Evolutionary conservation across 2,329 filamentous ascomycete species (phyloP), one percentile per base, ranked within the genome.

Genomic region (Hymenoscyphus scutula): DNA sequence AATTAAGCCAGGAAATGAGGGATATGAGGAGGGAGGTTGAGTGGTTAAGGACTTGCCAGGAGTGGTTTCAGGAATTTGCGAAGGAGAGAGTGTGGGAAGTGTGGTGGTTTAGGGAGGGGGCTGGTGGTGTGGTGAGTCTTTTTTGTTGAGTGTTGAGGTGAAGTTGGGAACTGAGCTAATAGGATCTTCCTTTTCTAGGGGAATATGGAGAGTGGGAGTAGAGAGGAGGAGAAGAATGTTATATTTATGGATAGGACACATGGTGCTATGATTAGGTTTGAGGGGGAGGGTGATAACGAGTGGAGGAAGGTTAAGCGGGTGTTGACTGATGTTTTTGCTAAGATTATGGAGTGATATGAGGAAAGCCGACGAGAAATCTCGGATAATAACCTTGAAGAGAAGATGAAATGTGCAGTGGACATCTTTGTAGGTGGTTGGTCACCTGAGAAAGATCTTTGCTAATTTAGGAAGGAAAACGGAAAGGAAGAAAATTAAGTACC

Each of bases 251-350:
- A 27, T 37, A 60, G 30, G 32, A 60, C 27, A 15, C 58, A 60
- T 38, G 58, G 58, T 5, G 11, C 34, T 30, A 60, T 60, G 58
- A 23, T 41, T 38, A 32, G 30, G 19, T 60, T 60, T 60, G 58
- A 53, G 23, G 30, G 58, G 2, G 48, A 54, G 7, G 58, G 38
- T 19, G 45, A 54, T 38, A 32, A 53, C 13, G 58, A 60, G 27
- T 60, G 58, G 58, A 37, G 25, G 15, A 54, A 25, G 30, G 45
- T 60, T 17, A 54, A 41, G 23, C 17, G 23, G 30, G 58, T 60
- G 6, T 25, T 60, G 5, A n/a, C 38, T 60, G 58, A 60, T 13
- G 56, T 48, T 15, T 19, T 19, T 29, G 8, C 45, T 51, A 25
- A 48, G 13, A 48, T 48, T n/a, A n/a, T n/a, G n/a, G n/a, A n/a